A percentile compares a stretch with the other conserved stretches of the same genome.
These are phyloP conservation scores for Aaosphaeria pasadenensis DNA, from an alignment of 2,329 filamentous ascomycete species.

Conservation along the genomic window DNA sequence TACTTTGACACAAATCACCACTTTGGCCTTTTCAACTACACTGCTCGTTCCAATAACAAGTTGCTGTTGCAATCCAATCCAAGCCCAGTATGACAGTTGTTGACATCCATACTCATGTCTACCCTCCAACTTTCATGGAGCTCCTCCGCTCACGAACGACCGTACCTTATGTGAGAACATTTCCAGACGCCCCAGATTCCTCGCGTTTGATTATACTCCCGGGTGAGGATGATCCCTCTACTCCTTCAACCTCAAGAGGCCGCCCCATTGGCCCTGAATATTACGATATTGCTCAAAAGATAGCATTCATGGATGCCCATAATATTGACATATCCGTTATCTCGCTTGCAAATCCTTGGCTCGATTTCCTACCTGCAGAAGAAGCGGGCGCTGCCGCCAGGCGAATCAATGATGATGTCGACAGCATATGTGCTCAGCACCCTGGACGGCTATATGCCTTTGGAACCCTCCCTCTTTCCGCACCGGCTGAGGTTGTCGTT, in stretches of 20 bases:
- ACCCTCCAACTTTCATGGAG: constrained; percentile 58
- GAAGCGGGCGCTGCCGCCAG: constrained; percentile 63
- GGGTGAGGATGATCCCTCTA: constrained; percentile 52
- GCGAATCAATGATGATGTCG: constrained; percentile 75
- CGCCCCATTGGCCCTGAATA: constrained; percentile 82
- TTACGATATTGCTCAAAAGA: constrained; percentile 74
- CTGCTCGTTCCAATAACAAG: too few species aligned
- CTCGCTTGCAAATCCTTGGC: constrained; percentile 89
- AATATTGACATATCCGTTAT: constrained; percentile 79
- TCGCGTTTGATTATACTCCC: constrained; percentile 67
- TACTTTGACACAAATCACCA: too few species aligned
- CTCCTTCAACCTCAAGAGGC: constrained; percentile 59
- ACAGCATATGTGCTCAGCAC: constrained; percentile 64
- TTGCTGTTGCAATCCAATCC: too few species aligned
- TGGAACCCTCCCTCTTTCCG: constrained; percentile 74
- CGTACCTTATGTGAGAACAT: constrained; percentile 70
- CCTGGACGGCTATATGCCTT: constrained; percentile 77
- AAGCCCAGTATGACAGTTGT: constrained; percentile 43
- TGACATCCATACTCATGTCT: constrained; percentile 63
- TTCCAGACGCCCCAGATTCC: constrained; percentile 50
- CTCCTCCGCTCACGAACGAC: constrained; percentile 55
- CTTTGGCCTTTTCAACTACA: not conserved
- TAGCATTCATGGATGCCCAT: constrained; percentile 85
- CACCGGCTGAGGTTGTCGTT: constrained; percentile 58
- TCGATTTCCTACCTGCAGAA: constrained; percentile 70